A percentile compares a stretch with the other conserved stretches of the same genome.
These are phyloP conservation scores for Halophytophthora polymorphica DNA, from an alignment of 352 stramenopile species.

Conservation along the genomic window DNA sequence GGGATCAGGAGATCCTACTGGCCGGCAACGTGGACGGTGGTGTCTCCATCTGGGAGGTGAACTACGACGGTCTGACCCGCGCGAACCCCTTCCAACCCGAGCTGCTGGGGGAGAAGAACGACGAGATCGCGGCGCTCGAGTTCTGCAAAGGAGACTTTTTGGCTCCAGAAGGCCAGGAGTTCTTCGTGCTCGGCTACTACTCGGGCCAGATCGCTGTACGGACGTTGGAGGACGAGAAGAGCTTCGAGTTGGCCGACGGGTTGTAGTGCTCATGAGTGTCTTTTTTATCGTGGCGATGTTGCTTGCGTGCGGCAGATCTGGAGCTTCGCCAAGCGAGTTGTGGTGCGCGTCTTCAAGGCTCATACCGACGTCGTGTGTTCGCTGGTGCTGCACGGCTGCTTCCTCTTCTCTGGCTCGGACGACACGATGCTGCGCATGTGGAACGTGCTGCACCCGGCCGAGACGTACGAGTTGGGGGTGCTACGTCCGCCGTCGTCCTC, in stretches of 20 bases:
- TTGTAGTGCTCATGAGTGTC: not conserved
- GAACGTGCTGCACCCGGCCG: constrained; percentile 46
- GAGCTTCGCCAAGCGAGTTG: constrained; percentile 41
- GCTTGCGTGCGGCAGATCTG: constrained; percentile 33
- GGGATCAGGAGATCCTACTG: constrained; percentile 59
- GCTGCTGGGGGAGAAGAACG: constrained; percentile 28
- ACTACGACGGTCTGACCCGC: constrained; percentile 29
- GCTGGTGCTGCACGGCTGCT: constrained; percentile 58
- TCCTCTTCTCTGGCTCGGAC: constrained; percentile 78
- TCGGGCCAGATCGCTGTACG: constrained; percentile 46
- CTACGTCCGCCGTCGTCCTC: constrained; percentile 34
- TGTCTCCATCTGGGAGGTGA: constrained; percentile 57
- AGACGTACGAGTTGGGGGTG: constrained; percentile 56
- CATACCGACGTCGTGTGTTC: constrained; percentile 51
- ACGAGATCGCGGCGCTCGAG: constrained; percentile 45
- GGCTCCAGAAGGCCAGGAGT: constrained; percentile 36
- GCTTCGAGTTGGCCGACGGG: not conserved
- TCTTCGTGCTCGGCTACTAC: constrained; percentile 53
- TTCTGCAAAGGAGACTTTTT: constrained; percentile 57
- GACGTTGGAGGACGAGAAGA: not conserved
- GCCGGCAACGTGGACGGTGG: constrained; percentile 42
- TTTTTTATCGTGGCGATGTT: not conserved
- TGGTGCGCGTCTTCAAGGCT: constrained; percentile 46
- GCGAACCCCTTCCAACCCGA: constrained; percentile 14
- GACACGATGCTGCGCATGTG: constrained; percentile 61